Percentiles rank a stretch among this genome's conserved stretches.
phyloP scores from a whole-genome alignment of 768 basidiomycete genomes.

The Tremella yokohamensis region DNA sequence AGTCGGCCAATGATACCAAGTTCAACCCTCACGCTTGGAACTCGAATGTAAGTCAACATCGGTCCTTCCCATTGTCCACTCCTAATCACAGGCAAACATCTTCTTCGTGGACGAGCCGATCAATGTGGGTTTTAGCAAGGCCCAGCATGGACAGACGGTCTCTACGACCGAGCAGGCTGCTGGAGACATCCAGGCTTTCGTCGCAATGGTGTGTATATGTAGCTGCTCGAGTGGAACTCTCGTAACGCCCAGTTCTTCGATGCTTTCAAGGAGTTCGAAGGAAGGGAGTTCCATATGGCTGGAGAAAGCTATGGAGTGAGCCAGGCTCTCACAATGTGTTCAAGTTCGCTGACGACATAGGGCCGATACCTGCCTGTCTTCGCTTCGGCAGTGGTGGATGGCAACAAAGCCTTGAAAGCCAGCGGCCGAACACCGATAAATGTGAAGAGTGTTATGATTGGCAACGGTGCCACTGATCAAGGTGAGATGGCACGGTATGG shows the following conservation, averaged over 20 bases:
- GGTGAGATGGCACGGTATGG: slow-evolving; percentile 21
- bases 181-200: slow-evolving; percentile 68
- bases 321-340: slow-evolving; percentile 4
- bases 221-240: not conserved
- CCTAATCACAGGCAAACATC: slow-evolving; percentile 44
- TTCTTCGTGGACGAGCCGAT: slow-evolving; percentile 62
- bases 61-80: not conserved
- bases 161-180: slow-evolving; percentile 78
- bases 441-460: slow-evolving; percentile 69
- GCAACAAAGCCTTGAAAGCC: slow-evolving; percentile 59
- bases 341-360: slow-evolving; percentile 16
- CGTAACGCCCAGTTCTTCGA: slow-evolving; percentile 61
- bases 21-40: slow-evolving; percentile 52
- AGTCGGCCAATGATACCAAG: slow-evolving; percentile 47
- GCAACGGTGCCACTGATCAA: slow-evolving; percentile 54
- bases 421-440: slow-evolving; percentile 61
- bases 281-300: slow-evolving; percentile 66
- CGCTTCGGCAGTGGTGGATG: slow-evolving; percentile 71
- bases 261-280: slow-evolving; percentile 68
- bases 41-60: slow-evolving; percentile 30
- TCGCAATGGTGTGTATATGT: slow-evolving; percentile 56
- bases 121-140: slow-evolving; percentile 52
- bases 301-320: slow-evolving; percentile 71
- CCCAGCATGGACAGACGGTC: slow-evolving; percentile 64
- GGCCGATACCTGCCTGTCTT: slow-evolving; percentile 56